phyloP scores from a whole-genome alignment of 306 rosid species.

The Castanea crenata region DNA sequence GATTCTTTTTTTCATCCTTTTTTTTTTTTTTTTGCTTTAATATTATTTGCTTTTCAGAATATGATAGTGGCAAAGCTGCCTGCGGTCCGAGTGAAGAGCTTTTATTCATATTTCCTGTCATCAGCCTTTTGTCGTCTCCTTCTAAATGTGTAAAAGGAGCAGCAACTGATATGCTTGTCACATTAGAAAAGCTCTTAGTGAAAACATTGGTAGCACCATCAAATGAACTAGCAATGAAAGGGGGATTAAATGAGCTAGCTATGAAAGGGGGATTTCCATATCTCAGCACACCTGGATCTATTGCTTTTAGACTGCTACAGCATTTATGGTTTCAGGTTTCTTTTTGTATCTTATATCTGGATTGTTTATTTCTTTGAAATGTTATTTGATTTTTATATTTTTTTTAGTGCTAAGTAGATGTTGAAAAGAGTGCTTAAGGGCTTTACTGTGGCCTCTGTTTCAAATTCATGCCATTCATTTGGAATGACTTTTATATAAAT shows the following conservation, averaged over 20 bases:
- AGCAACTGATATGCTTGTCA: conserved; percentile 65
- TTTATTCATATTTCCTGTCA: conserved; percentile 71
- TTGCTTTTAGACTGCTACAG: conserved; percentile 57
- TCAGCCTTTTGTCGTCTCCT: conserved; percentile 88
- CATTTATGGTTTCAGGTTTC: conserved; percentile 76
- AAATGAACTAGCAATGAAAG: conserved; percentile 37
- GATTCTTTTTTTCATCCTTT: conserved; percentile 8
- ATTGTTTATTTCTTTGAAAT: background rate
- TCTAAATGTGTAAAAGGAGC: conserved; percentile 71
- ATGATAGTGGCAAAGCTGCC: conserved; percentile 33
- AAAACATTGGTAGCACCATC: conserved; percentile 33
- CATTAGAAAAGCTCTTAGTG: conserved; percentile 63
- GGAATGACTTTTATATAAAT: background rate
- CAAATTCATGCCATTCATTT: background rate
- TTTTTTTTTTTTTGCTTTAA: conserved; percentile 3
- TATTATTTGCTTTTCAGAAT: conserved; percentile 48
- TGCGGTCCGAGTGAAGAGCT: conserved; percentile 63
- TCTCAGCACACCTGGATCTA: conserved; percentile 66
- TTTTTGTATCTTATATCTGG: conserved; percentile 1
- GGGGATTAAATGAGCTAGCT: conserved; percentile 34
- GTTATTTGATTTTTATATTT: background rate
- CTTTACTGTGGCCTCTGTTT: background rate
- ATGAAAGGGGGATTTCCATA: conserved; percentile 39
- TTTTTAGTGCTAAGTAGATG: background rate
- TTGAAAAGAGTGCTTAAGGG: background rate